Evolutionary conservation across 495 filamentous ascomycete species (phyloP).

Genomic region (Neurospora pannonica): DNA sequence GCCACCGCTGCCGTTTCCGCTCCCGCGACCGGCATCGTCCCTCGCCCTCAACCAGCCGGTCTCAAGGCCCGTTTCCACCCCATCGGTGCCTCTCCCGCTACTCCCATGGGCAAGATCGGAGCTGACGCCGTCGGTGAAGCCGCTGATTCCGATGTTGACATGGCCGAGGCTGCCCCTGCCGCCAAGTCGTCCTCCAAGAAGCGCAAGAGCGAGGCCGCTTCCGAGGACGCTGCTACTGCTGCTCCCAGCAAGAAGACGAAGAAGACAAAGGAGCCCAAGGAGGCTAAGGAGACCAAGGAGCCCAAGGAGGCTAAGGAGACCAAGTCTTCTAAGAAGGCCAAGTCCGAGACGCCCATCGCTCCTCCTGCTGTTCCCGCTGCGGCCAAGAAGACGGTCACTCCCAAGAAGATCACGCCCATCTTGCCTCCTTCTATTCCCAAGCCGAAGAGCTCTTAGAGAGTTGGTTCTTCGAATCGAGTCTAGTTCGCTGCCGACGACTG

Average conservation of each 20-base stretch:
- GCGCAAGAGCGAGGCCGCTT: constrained; percentile 31
- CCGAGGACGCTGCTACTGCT: too few species aligned
- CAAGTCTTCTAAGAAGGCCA: constrained; percentile 25
- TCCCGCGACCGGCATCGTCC: constrained; percentile 15
- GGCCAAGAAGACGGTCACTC: constrained; percentile 4
- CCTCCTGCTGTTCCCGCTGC: constrained; percentile 15
- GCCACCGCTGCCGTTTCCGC: constrained; percentile 15
- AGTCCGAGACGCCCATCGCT: constrained; percentile 17
- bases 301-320: background rate
- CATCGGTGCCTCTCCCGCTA: constrained; percentile 25
- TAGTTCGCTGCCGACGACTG: background rate
- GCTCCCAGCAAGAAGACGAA: constrained; percentile 9
- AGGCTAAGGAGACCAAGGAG: background rate
- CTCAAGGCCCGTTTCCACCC: constrained; percentile 34
- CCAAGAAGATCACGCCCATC: constrained; percentile 30
- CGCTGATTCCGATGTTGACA: constrained; percentile 22
- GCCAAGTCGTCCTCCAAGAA: constrained; percentile 27
- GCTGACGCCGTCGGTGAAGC: constrained; percentile 3
- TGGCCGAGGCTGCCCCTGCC: constrained; percentile 10
- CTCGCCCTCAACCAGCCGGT: constrained; percentile 36
- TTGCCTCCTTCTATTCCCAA: constrained; percentile 23
- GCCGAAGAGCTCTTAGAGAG: constrained; percentile 21
- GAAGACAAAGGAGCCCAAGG: background rate
- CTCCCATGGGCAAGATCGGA: constrained; percentile 7
- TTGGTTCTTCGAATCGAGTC: constrained; percentile 2